These are phyloP conservation scores for Apiospora koreana DNA, from an alignment of 2,329 filamentous ascomycete genomes.

Conservation along the genomic window DNA sequence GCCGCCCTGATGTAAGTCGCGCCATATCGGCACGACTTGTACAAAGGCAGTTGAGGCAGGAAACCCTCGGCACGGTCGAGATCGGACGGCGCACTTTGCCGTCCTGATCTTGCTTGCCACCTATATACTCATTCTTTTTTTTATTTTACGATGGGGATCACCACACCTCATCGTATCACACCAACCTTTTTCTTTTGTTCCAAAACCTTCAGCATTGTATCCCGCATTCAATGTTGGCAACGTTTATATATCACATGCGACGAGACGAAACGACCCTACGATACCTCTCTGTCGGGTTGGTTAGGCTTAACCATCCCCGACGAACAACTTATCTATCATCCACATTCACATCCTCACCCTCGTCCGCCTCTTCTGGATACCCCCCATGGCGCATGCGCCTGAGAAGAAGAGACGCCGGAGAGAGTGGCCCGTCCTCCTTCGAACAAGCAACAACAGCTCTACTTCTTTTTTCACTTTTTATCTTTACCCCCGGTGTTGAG, in stretches of 20 bases:
- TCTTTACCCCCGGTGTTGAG: constrained; percentile 29
- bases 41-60: not conserved
- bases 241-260: constrained; percentile 29
- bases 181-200: constrained; percentile 32
- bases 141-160: constrained; percentile 30
- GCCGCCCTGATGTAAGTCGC: constrained; percentile 51
- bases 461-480: constrained; percentile 12
- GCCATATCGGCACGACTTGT: not conserved
- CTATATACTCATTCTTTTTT: constrained; percentile 18
- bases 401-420: constrained; percentile 9
- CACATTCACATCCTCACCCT: constrained; percentile 15
- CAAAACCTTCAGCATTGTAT: constrained; percentile 28
- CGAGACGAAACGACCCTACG: constrained; percentile 26
- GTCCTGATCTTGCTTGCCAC: constrained; percentile 9
- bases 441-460: constrained; percentile 19
- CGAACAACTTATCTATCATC: constrained; percentile 15
- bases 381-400: constrained; percentile 17
- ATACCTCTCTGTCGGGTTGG: not conserved
- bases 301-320: not conserved
- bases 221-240: constrained; percentile 26
- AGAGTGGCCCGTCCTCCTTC: constrained; percentile 13
- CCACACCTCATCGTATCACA: constrained; percentile 20
- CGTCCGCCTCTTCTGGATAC: constrained; percentile 24
- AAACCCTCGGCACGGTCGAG: constrained; percentile 3
- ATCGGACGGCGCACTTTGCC: constrained; percentile 7